Evolutionary conservation across 1,284 basidiomycete species (phyloP).

Genomic region (Dichomitus squalens): DNA sequence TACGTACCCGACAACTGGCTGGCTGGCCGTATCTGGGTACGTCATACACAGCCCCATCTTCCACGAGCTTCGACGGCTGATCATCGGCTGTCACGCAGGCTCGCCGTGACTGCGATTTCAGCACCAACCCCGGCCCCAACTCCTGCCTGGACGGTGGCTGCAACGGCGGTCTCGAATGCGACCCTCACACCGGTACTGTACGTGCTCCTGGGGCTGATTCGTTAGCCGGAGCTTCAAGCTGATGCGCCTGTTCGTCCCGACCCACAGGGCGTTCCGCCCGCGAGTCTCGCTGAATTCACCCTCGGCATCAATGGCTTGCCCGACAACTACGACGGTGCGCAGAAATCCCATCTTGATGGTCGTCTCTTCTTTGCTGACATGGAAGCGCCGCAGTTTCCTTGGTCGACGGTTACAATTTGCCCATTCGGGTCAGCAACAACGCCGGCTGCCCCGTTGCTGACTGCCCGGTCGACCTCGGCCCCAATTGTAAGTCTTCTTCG

Average conservation of each 20-base stretch:
- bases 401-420: conserved; percentile 47
- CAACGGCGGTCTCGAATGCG: conserved; percentile 49
- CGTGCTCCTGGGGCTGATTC: conserved; percentile 1
- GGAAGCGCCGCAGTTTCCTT: conserved; percentile 7
- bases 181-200: conserved; percentile 40
- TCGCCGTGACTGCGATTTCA: conserved; percentile 48
- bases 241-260: not conserved
- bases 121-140: conserved; percentile 40
- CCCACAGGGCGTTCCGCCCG: conserved; percentile 35
- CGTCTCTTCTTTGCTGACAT: not conserved
- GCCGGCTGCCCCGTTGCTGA: conserved; percentile 42
- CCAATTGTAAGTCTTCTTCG: conserved; percentile 31
- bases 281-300: conserved; percentile 46
- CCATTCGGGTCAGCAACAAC: conserved; percentile 43
- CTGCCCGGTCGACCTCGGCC: conserved; percentile 47
- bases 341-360: not conserved
- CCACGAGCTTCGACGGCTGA: not conserved
- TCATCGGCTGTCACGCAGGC: conserved; percentile 27
- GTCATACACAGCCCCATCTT: not conserved
- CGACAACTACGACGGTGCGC: conserved; percentile 45
- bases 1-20: conserved; percentile 40
- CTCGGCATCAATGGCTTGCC: conserved; percentile 29
- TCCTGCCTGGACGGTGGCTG: conserved; percentile 48
- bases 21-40: conserved; percentile 43
- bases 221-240: conserved; percentile 6